Base-by-base conservation (phyloP, 306 rosid species). In the Albizia julibrissin region DNA sequence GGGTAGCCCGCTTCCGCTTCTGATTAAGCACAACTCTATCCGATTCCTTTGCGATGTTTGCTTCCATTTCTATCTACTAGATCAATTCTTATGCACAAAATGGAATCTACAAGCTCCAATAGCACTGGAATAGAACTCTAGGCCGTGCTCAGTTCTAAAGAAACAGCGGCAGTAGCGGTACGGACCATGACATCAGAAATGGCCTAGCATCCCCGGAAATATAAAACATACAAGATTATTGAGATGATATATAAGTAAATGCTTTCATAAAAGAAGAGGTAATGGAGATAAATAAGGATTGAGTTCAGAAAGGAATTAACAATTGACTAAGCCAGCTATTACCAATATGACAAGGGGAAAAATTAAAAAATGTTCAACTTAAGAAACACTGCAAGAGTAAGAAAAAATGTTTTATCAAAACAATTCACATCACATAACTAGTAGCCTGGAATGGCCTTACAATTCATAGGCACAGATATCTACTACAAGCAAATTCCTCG, bases 1-100 rank as follows among this genome's bases (percentile, higher is more conserved):
- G 89, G 44, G 79, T 70, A 77, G 89, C 92, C 69, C 91, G 88
- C 78, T 92, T 94, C 47, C 97, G 87, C 79, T 94, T 94, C 70
- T 86, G 71, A 76, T 84, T 81, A 1, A 77, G 83, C 59, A 76
- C 56, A 77, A 43, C 88, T 76, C 82, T 90, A 92, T 85, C 98
- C 98, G 77, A 94, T 88, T 62, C 97, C 98, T 84, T 90, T 77
- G 24, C 97, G 91, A 31, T 82, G 70, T 87, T 87, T 82, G 88
- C 67, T 84, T 90, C 90, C 97, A 94, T 94, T 86, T 82, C 67
- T 73, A 76, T 76, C 81, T 76, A 76, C 94, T 85, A 78, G 80
- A 88, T 74, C 85, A 85, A 90, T 89, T 80, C 68, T 87, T 89
- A 82, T 90, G 83, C 69, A 80, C 86, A 84, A 75, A 65, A 65